phyloP scores from a whole-genome alignment of 164 flowering plant genomes.

The Liquidambar formosana region DNA sequence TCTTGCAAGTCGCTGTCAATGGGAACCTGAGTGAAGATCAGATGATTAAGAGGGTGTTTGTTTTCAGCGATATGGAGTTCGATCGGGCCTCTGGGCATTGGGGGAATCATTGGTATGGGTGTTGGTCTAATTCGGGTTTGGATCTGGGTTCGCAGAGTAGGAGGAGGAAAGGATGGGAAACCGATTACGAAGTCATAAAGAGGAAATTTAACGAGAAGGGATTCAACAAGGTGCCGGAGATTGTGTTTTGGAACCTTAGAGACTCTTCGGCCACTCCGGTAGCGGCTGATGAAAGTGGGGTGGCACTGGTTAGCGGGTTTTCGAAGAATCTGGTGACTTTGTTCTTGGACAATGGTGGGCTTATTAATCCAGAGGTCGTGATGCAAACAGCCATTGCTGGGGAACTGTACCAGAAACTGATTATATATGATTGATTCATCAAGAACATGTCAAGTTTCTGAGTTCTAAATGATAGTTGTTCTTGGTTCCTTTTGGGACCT shows the following conservation, averaged over 20 bases:
- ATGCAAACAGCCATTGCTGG: slow-evolving; percentile 51
- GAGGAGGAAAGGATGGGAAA: slow-evolving; percentile 23
- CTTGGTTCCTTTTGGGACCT: no score
- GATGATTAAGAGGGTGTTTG: slow-evolving; percentile 42
- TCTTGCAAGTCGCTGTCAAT: slow-evolving; percentile 43
- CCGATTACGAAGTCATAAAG: slow-evolving; percentile 39
- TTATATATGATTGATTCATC: slow-evolving; percentile 38
- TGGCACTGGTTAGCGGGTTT: slow-evolving; percentile 58
- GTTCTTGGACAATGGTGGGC: slow-evolving; percentile 43
- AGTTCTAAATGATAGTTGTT: no score
- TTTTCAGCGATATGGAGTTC: slow-evolving; percentile 46
- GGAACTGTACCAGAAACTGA: slow-evolving; percentile 38
- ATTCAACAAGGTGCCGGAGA: slow-evolving; percentile 38
- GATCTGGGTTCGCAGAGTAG: no score
- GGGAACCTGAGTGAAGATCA: slow-evolving; percentile 37
- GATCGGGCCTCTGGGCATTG: slow-evolving; percentile 20
- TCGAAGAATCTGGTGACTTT: slow-evolving; percentile 51
- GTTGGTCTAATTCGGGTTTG: no score
- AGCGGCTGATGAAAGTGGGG: slow-evolving; percentile 28
- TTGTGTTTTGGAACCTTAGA: slow-evolving; percentile 56
- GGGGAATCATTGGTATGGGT: no score
- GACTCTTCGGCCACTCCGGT: slow-evolving; percentile 48
- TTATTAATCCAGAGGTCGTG: slow-evolving; percentile 31
- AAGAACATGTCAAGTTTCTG: no score
- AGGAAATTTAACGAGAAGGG: slow-evolving; percentile 30